Percentiles rank a stretch among this genome's conserved stretches.
These are phyloP conservation scores for Tolypocladium tundrense DNA, from an alignment of 2,329 filamentous ascomycete species.

Conservation along the genomic window DNA sequence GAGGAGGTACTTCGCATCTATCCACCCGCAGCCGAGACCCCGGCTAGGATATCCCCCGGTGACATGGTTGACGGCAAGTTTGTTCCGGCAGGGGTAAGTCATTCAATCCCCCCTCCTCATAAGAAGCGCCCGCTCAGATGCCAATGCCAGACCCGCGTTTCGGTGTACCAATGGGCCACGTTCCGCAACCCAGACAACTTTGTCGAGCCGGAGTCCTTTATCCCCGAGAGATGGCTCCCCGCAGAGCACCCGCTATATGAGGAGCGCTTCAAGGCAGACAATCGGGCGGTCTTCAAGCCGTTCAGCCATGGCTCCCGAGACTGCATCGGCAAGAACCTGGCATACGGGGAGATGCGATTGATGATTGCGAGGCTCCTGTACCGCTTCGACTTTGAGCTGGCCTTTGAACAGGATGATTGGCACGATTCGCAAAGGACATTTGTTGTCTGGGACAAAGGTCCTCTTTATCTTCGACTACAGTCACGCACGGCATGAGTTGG, in stretches of 20 bases:
- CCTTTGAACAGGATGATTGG: not conserved
- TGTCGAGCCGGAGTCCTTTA: slow-evolving; percentile 30
- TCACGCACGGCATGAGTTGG: not conserved
- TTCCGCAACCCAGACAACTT: slow-evolving; percentile 34
- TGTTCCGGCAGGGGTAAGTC: slow-evolving; percentile 23
- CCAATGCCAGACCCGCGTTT: slow-evolving; percentile 26
- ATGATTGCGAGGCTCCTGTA: slow-evolving; percentile 33
- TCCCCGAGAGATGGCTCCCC: slow-evolving; percentile 34
- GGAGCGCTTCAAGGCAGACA: slow-evolving; percentile 28
- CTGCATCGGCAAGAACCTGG: slow-evolving; percentile 30
- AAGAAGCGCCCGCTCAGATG: not conserved
- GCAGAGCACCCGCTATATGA: slow-evolving; percentile 18
- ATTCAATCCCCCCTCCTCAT: not conserved
- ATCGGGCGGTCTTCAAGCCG: slow-evolving; percentile 22
- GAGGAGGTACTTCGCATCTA: slow-evolving; percentile 32
- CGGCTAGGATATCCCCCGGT: slow-evolving; percentile 18
- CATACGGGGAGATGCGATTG: slow-evolving; percentile 37
- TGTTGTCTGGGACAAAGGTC: slow-evolving; percentile 1
- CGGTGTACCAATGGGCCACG: slow-evolving; percentile 33
- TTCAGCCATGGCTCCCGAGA: slow-evolving; percentile 28
- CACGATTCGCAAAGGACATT: not conserved
- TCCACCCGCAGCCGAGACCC: slow-evolving; percentile 20
- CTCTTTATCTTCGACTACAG: not conserved
- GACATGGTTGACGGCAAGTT: slow-evolving; percentile 19
- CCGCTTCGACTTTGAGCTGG: slow-evolving; percentile 30